Conservation (phyloP, 345 rosid species). For the Raphanus sativus region DNA sequence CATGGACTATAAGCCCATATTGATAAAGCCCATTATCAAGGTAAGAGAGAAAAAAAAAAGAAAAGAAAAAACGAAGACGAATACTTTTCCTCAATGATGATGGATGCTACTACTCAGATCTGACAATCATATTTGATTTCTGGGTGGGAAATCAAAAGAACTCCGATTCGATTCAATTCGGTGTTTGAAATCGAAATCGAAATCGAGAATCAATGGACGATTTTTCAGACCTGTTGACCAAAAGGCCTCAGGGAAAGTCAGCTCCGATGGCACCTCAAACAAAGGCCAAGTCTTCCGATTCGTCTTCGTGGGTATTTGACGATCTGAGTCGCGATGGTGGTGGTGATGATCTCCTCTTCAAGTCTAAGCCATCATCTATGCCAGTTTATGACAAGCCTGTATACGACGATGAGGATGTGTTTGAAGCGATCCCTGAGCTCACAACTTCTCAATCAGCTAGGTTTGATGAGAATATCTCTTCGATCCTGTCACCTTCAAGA, state of each 20-base stretch:
- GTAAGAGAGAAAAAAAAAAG: too few species aligned
- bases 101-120: too few species aligned
- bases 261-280: not conserved
- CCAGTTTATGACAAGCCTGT: not conserved
- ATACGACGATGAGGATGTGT: constrained; percentile 32
- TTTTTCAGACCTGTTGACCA: not conserved
- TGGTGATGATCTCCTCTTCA: not conserved
- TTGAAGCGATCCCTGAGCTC: constrained; percentile 62
- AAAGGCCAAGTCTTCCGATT: not conserved
- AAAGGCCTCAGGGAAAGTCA: not conserved
- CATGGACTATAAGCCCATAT: too few species aligned
- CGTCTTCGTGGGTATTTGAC: not conserved
- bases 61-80: too few species aligned
- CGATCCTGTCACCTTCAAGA: constrained; percentile 40
- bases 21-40: too few species aligned
- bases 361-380: not conserved
- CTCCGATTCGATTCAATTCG: not conserved
- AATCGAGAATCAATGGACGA: not conserved
- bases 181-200: too few species aligned
- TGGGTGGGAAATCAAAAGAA: too few species aligned
- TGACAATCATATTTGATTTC: too few species aligned
- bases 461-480: constrained; percentile 46
- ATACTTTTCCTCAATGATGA: too few species aligned
- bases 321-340: not conserved
- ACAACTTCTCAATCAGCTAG: constrained; percentile 44